Percentiles rank a stretch among this genome's conserved stretches.
Conservation (phyloP, 495 filamentous ascomycete species). For the Staphylotrichum tortipilum region DNA sequence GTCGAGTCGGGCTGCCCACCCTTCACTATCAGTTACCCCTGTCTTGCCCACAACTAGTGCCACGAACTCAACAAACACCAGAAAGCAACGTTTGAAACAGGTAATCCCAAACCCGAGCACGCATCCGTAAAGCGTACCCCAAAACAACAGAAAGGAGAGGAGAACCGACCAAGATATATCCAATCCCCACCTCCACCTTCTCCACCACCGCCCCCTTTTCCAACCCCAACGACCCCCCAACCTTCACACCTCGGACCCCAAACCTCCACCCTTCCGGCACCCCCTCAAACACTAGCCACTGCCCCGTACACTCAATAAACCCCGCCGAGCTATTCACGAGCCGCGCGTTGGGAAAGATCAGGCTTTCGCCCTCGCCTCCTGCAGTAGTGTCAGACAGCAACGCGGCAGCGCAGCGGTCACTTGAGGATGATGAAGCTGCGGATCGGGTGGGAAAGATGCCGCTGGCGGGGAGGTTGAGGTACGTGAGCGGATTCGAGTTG, state of each 20-base stretch:
- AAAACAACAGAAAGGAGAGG: not conserved
- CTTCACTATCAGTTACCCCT: too few species aligned
- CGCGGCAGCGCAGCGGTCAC: not conserved
- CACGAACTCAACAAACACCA: too few species aligned
- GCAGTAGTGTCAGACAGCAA: not conserved
- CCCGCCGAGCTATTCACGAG: not conserved
- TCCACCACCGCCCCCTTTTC: not conserved
- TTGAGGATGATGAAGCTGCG: not conserved
- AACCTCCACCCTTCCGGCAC: not conserved
- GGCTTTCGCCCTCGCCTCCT: not conserved
- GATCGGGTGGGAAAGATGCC: not conserved
- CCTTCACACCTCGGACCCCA: not conserved
- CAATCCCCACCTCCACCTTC: not conserved
- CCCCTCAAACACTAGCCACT: not conserved
- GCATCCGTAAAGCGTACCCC: not conserved
- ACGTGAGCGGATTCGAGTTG: too few species aligned
- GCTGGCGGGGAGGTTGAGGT: slow-evolving; percentile 2
- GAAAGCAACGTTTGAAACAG: too few species aligned
- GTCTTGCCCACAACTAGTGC: too few species aligned
- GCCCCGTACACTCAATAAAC: not conserved
- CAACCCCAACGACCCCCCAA: not conserved
- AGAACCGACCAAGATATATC: not conserved
- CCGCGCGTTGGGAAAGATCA: not conserved
- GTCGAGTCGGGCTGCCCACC: not conserved
- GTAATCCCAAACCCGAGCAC: not conserved